Evolutionary conservation across 306 rosid genomes (phyloP).

Genomic region (Cicer bijugum): DNA sequence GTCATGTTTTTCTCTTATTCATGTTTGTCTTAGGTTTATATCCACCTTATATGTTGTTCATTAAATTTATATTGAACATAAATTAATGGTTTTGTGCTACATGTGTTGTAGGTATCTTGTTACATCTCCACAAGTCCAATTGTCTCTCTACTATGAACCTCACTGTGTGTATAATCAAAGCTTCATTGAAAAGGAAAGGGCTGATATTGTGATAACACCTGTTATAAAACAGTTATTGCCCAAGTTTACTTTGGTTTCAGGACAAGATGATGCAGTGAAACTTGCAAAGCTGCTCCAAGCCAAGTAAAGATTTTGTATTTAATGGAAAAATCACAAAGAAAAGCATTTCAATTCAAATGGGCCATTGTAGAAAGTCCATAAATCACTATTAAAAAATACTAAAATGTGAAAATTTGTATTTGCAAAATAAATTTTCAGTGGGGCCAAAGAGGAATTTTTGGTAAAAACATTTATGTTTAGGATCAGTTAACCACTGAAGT

Average conservation of each 20-base stretch:
- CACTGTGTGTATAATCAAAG: slow-evolving; percentile 77
- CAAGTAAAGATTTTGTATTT: slow-evolving; percentile 54
- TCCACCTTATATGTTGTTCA: slow-evolving; percentile 9
- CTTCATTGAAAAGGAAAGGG: slow-evolving; percentile 69
- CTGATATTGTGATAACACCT: slow-evolving; percentile 88
- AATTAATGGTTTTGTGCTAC: slow-evolving; percentile 29
- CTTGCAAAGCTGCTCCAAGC: slow-evolving; percentile 83
- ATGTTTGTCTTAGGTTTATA: slow-evolving; percentile 19
- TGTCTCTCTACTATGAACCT: slow-evolving; percentile 90
- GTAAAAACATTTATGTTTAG: background rate
- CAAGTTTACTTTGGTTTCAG: slow-evolving; percentile 80
- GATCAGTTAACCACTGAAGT: slow-evolving; percentile 27
- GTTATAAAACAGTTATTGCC: slow-evolving; percentile 90
- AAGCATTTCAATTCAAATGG: slow-evolving; percentile 2
- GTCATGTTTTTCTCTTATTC: slow-evolving; percentile 2
- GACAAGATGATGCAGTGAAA: slow-evolving; percentile 94
- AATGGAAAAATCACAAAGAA: background rate
- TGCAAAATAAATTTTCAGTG: slow-evolving; percentile 13
- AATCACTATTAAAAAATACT: slow-evolving; percentile 19
- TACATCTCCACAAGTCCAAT: slow-evolving; percentile 61
- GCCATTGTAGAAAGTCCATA: background rate
- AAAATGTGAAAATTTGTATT: slow-evolving; percentile 3
- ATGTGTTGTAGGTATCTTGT: slow-evolving; percentile 69
- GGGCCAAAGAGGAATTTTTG: background rate
- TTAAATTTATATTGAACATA: slow-evolving; percentile 21